These are phyloP conservation scores for Picochlorum costavermella DNA, from an alignment of 139 green algal species.

Conservation along the genomic window DNA sequence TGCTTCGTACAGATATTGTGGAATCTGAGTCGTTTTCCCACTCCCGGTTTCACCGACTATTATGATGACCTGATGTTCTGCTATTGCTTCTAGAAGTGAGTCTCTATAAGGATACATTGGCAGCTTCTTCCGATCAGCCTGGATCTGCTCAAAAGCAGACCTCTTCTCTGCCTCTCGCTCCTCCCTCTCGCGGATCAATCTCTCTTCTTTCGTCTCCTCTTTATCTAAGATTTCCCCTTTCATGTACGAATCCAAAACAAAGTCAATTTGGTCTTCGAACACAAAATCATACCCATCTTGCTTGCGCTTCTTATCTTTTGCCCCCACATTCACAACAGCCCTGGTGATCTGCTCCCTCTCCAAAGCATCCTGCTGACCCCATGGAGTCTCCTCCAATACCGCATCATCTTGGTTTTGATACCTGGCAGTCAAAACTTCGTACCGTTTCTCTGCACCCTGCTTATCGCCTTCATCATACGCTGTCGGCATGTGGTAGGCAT, in stretches of 20 bases:
- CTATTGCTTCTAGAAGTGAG: constrained; percentile 67
- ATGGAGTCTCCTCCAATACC: constrained; percentile 34
- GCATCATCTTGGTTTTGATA: constrained; percentile 36
- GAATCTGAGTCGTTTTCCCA: constrained; percentile 90
- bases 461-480: constrained; percentile 62
- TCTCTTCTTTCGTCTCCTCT: constrained; percentile 43
- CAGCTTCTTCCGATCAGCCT: constrained; percentile 58
- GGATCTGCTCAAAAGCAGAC: constrained; percentile 63
- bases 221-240: constrained; percentile 36
- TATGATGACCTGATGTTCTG: constrained; percentile 87
- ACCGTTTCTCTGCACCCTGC: constrained; percentile 30
- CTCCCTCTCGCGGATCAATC: constrained; percentile 36
- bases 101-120: constrained; percentile 82
- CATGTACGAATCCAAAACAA: constrained; percentile 65
- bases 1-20: constrained; percentile 95
- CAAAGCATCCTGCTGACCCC: constrained; percentile 85
- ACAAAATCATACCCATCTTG: constrained; percentile 71
- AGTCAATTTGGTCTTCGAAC: constrained; percentile 95
- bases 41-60: constrained; percentile 94
- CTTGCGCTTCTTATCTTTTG: constrained; percentile 31
- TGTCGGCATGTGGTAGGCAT: constrained; percentile 81
- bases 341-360: constrained; percentile 79
- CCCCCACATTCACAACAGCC: constrained; percentile 45
- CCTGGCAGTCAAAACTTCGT: constrained; percentile 53
- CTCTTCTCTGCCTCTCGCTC: constrained; percentile 32